Percentiles rank a stretch among this genome's conserved stretches.
Evolutionary conservation across 2,329 filamentous ascomycete genomes (phyloP).

Genomic region (Rugonectria rugulosa): DNA sequence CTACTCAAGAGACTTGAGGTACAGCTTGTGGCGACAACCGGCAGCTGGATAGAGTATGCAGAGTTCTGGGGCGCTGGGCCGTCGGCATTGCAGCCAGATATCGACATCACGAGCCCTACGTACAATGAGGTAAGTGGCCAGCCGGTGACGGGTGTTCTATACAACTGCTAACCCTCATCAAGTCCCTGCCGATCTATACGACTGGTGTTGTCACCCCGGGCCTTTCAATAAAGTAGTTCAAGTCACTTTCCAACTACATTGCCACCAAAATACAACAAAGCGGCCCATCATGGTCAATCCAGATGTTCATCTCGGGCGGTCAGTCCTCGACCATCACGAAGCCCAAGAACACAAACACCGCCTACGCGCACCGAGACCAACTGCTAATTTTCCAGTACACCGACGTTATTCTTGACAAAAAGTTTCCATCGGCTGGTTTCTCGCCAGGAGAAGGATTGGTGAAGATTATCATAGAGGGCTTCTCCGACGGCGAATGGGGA

Average conservation of each 20-base stretch:
- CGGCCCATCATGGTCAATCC: constrained; percentile 36
- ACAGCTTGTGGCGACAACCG: constrained; percentile 9
- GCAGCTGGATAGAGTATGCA: constrained; percentile 37
- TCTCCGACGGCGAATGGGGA: constrained; percentile 42
- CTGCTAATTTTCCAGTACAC: constrained; percentile 61
- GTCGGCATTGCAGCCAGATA: constrained; percentile 9
- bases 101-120: constrained; percentile 35
- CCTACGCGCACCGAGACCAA: constrained; percentile 52
- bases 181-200: constrained; percentile 44
- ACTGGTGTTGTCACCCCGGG: constrained; percentile 39
- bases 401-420: constrained; percentile 33
- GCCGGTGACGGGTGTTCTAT: fast-evolving
- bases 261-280: constrained; percentile 25
- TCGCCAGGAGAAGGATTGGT: constrained; percentile 44
- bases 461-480: constrained; percentile 40
- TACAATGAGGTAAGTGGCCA: constrained; percentile 32
- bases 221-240: constrained; percentile 31
- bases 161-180: neutral
- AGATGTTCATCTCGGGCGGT: constrained; percentile 45
- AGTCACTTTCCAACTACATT: constrained; percentile 37
- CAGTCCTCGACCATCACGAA: constrained; percentile 47
- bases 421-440: constrained; percentile 47
- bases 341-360: constrained; percentile 38
- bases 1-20: constrained; percentile 27
- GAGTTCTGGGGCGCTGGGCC: constrained; percentile 35